These are phyloP conservation scores for Epichloe uncinata DNA, from an alignment of 2,329 filamentous ascomycete genomes.

Conservation along the genomic window DNA sequence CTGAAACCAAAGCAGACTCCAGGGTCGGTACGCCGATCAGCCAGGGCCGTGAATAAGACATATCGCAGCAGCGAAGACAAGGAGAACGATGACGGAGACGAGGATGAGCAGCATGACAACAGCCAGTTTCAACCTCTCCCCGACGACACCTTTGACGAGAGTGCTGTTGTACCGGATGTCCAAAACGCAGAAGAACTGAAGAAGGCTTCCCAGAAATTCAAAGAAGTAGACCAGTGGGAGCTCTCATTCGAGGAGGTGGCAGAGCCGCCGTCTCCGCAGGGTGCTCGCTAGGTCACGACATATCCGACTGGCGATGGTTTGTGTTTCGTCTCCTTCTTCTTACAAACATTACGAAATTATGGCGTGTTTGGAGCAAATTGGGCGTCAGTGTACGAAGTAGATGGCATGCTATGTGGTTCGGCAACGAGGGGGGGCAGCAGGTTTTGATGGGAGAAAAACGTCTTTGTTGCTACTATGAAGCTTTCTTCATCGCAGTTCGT, in stretches of 20 bases:
- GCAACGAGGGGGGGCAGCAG: too few relatives aligned
- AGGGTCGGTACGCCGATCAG: constrained; percentile 10
- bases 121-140: constrained; percentile 29
- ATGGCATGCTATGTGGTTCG: not conserved
- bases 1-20: constrained; percentile 13
- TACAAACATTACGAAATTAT: not conserved
- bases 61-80: constrained; percentile 44
- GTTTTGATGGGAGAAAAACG: too few relatives aligned
- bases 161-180: constrained; percentile 19
- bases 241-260: constrained; percentile 53
- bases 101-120: constrained; percentile 20
- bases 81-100: constrained; percentile 36
- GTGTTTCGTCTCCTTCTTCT: not conserved
- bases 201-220: constrained; percentile 47
- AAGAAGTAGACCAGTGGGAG: constrained; percentile 57
- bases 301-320: not conserved
- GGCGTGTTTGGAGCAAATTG: not conserved
- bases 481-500: too few relatives aligned
- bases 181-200: constrained; percentile 40
- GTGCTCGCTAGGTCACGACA: constrained; percentile 26
- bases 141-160: constrained; percentile 30
- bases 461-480: too few relatives aligned
- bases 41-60: constrained; percentile 25
- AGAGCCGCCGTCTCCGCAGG: constrained; percentile 39
- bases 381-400: not conserved